Evolutionary conservation across 495 filamentous ascomycete genomes (phyloP).

Genomic region (Baudoinia panamericana): DNA sequence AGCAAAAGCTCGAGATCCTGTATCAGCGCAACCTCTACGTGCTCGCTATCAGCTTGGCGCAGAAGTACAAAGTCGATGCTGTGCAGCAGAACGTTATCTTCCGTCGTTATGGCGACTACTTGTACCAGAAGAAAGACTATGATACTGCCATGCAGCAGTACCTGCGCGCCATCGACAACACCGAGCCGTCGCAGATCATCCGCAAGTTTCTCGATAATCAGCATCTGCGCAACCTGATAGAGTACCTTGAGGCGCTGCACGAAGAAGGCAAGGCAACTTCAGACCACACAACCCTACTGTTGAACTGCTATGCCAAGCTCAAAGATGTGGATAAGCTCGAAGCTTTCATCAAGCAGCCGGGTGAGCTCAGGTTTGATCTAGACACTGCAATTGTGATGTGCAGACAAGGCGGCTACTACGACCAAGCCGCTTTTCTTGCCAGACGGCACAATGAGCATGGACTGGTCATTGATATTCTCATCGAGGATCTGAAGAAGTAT

Average conservation of each 20-base stretch:
- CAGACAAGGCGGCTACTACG: conserved; percentile 91
- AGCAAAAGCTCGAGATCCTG: conserved; percentile 83
- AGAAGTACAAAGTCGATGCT: conserved; percentile 65
- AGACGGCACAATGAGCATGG: conserved; percentile 90
- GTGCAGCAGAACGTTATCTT: conserved; percentile 82
- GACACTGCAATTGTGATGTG: conserved; percentile 98
- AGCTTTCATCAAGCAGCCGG: conserved; percentile 88
- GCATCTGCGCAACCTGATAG: conserved; percentile 90
- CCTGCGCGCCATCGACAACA: conserved; percentile 86
- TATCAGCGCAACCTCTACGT: conserved; percentile 90
- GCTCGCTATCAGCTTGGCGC: conserved; percentile 81
- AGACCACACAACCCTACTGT: conserved; percentile 87
- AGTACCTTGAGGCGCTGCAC: conserved; percentile 93
- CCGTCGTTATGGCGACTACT: conserved; percentile 82
- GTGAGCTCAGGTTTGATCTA: conserved; percentile 89
- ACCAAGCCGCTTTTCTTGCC: conserved; percentile 90
- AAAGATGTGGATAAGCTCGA: conserved; percentile 94
- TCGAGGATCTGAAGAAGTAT: conserved; percentile 87
- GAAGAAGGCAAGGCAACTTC: conserved; percentile 85
- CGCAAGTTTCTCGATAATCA: conserved; percentile 94
- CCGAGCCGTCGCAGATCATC: conserved; percentile 88
- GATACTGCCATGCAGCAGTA: conserved; percentile 98
- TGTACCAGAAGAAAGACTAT: conserved; percentile 91
- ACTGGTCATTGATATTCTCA: conserved; percentile 84
- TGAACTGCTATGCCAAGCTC: conserved; percentile 96